Conservation (phyloP, 2,329 filamentous ascomycete species). For the Nothophoma quercina region DNA sequence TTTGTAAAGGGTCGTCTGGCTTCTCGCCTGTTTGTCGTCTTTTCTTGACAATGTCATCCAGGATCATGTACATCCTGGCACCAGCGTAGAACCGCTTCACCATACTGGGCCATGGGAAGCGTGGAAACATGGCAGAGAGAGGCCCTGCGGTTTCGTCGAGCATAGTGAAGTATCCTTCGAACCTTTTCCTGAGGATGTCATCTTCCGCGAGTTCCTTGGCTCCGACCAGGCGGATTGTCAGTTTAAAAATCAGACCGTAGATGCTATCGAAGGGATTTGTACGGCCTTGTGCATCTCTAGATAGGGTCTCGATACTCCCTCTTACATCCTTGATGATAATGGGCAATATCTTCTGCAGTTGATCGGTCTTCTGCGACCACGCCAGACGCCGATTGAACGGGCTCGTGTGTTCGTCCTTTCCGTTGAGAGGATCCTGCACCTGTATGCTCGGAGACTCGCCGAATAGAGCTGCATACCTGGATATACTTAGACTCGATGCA, state of each 20-base stretch:
- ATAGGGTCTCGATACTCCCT: background rate
- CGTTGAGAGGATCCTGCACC: background rate
- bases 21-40: constrained; percentile 53
- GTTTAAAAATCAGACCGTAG: constrained; percentile 61
- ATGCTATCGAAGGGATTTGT: constrained; percentile 64
- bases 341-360: background rate
- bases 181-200: constrained; percentile 52
- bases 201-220: constrained; percentile 62
- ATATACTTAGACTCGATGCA: too few species aligned
- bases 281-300: too few species aligned
- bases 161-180: constrained; percentile 56
- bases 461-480: background rate
- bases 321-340: background rate
- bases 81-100: constrained; percentile 56
- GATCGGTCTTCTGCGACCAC: constrained; percentile 1
- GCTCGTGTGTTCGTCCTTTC: background rate
- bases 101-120: constrained; percentile 57
- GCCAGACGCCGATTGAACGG: background rate
- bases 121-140: constrained; percentile 61
- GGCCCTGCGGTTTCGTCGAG: constrained; percentile 57
- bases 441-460: background rate
- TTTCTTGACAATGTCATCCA: constrained; percentile 58
- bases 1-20: constrained; percentile 62
- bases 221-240: constrained; percentile 65
- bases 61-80: constrained; percentile 58